Percentiles rank a stretch among this genome's conserved stretches.
phyloP scores from a whole-genome alignment of 768 basidiomycete species.

The Hygrophorus pudorinus region DNA sequence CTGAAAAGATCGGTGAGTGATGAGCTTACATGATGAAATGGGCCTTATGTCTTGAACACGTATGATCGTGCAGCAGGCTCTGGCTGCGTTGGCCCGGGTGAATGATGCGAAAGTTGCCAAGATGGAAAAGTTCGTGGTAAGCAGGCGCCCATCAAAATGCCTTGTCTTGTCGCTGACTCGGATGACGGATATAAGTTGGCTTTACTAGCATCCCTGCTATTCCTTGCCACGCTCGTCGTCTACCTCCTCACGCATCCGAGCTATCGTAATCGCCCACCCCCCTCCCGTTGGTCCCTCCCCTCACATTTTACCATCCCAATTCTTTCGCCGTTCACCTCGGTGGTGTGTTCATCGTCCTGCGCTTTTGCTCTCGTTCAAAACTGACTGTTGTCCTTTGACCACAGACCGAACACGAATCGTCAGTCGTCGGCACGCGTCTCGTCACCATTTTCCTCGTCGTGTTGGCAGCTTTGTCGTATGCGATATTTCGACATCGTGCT shows the following conservation, averaged over 20 bases:
- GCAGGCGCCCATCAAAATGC: constrained; percentile 10
- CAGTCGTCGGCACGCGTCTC: constrained; percentile 41
- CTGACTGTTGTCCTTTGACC: background rate
- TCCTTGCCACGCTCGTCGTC: constrained; percentile 25
- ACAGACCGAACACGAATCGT: constrained; percentile 70
- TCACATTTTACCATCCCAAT: constrained; percentile 73
- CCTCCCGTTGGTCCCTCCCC: constrained; percentile 26
- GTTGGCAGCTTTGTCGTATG: constrained; percentile 30
- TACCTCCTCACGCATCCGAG: constrained; percentile 24
- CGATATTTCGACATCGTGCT: constrained; percentile 30
- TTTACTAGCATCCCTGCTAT: constrained; percentile 15
- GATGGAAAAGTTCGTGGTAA: constrained; percentile 45
- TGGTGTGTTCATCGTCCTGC: constrained; percentile 36
- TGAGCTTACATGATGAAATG: background rate
- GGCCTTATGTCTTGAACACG: background rate
- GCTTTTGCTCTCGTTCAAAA: background rate
- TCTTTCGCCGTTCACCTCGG: constrained; percentile 69
- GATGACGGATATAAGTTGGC: constrained; percentile 3
- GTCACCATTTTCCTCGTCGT: constrained; percentile 32
- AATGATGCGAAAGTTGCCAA: constrained; percentile 38
- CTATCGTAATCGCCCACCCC: constrained; percentile 16
- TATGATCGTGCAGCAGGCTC: too few relatives aligned
- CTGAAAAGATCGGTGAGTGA: constrained; percentile 39
- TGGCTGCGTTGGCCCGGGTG: constrained; percentile 25
- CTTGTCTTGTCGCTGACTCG: background rate